phyloP scores from a whole-genome alignment of 495 filamentous ascomycete genomes.

The Lepidopterella palustris region DNA sequence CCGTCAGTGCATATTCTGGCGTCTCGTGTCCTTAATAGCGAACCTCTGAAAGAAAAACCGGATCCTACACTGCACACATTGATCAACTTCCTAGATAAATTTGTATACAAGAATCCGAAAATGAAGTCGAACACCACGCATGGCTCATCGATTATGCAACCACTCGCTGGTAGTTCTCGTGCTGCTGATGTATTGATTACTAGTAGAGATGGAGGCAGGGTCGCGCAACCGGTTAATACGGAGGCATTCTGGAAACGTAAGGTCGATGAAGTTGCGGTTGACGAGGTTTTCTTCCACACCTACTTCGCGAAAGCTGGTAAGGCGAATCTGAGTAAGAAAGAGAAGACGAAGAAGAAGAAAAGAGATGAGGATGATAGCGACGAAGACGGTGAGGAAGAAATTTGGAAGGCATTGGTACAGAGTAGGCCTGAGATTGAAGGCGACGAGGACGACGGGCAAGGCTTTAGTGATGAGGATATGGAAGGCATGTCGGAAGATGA shows the following conservation, averaged over 20 bases:
- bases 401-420: constrained; percentile 88
- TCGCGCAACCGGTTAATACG: constrained; percentile 61
- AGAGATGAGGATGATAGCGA: constrained; percentile 46
- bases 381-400: constrained; percentile 56
- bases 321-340: constrained; percentile 41
- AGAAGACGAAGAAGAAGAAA: constrained; percentile 48
- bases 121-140: constrained; percentile 50
- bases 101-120: constrained; percentile 90
- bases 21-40: constrained; percentile 54
- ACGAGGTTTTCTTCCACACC: constrained; percentile 96
- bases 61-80: constrained; percentile 82
- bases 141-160: constrained; percentile 93
- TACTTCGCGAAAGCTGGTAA: constrained; percentile 84
- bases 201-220: constrained; percentile 44
- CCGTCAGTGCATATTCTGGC: constrained; percentile 92
- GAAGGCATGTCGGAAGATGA: constrained; percentile 16
- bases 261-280: constrained; percentile 72
- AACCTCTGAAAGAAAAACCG: constrained; percentile 72
- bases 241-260: constrained; percentile 89
- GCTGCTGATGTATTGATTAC: constrained; percentile 58
- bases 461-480: constrained; percentile 37
- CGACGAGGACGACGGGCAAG: constrained; percentile 40
- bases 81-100: constrained; percentile 92
- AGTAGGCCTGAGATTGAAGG: constrained; percentile 72
- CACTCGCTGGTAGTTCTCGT: constrained; percentile 61